Conservation (phyloP, 2,329 filamentous ascomycete genomes). For the Hymenoscyphus fraxineus region DNA sequence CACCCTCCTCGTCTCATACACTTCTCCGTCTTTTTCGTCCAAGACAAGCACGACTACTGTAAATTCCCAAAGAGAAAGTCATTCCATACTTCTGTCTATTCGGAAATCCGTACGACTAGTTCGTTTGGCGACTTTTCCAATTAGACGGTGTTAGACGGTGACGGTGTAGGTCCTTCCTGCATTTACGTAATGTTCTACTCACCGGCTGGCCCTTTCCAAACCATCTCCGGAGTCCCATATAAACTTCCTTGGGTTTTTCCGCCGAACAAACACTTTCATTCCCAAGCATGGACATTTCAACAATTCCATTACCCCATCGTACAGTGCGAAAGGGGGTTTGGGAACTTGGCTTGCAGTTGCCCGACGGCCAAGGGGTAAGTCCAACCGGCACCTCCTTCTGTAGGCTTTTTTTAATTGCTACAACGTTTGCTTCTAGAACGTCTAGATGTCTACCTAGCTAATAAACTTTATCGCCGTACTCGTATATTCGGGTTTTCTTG, state of each 20-base stretch:
- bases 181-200: constrained; percentile 6
- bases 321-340: background rate
- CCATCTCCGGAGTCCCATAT: constrained; percentile 19
- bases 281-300: background rate
- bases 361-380: background rate
- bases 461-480: background rate
- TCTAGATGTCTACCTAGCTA: background rate
- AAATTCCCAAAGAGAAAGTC: background rate
- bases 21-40: background rate
- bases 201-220: background rate
- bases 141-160: too few species aligned
- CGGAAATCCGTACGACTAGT: background rate
- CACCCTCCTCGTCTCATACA: background rate
- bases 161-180: background rate
- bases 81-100: background rate
- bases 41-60: background rate
- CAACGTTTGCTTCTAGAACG: background rate
- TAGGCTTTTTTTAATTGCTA: background rate
- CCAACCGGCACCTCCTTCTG: background rate
- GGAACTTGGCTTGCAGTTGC: background rate
- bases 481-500: background rate
- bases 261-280: background rate
- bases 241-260: constrained; percentile 11
- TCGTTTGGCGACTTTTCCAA: too few species aligned
- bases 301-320: background rate